These are phyloP conservation scores for Xylaria sp. DNA, from an alignment of 2,329 filamentous ascomycete species.

Conservation along the genomic window DNA sequence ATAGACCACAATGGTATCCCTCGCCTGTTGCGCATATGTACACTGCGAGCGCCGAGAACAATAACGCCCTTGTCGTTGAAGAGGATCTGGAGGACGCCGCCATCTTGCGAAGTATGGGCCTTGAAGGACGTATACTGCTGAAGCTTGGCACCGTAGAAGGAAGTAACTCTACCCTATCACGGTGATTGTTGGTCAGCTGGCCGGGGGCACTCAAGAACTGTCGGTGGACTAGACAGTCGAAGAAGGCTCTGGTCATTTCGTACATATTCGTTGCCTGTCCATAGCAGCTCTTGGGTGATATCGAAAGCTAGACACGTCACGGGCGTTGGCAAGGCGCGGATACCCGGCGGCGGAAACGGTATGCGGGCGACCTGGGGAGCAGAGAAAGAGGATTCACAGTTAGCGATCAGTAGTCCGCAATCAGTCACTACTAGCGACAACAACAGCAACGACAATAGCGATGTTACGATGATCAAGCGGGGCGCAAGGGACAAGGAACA, in stretches of 20 bases:
- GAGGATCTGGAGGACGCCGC: conserved; percentile 85
- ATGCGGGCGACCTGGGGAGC: conserved; percentile 76
- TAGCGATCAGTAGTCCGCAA: too few relatives aligned
- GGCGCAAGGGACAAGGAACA: background rate
- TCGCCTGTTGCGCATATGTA: conserved; percentile 88
- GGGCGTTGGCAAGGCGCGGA: conserved; percentile 74
- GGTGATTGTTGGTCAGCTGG: conserved; percentile 26
- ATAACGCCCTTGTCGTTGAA: conserved; percentile 93
- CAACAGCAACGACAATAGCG: too few relatives aligned
- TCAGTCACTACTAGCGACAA: background rate
- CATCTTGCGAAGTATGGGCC: conserved; percentile 77
- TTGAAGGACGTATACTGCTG: conserved; percentile 91
- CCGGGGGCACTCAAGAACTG: background rate
- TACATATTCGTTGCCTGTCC: conserved; percentile 92
- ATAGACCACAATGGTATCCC: conserved; percentile 92
- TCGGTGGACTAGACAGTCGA: background rate
- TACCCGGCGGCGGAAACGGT: conserved; percentile 79
- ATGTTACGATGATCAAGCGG: background rate
- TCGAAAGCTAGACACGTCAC: conserved; percentile 90
- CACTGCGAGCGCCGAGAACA: conserved; percentile 80
- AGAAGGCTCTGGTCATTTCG: conserved; percentile 46
- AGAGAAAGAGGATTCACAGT: background rate
- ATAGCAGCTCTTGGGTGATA: conserved; percentile 86
- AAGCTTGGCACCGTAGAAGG: conserved; percentile 86
- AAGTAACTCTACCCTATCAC: conserved; percentile 82